phyloP scores from a whole-genome alignment of 148 eudicot species.

The Rhododendron griersonianum region DNA sequence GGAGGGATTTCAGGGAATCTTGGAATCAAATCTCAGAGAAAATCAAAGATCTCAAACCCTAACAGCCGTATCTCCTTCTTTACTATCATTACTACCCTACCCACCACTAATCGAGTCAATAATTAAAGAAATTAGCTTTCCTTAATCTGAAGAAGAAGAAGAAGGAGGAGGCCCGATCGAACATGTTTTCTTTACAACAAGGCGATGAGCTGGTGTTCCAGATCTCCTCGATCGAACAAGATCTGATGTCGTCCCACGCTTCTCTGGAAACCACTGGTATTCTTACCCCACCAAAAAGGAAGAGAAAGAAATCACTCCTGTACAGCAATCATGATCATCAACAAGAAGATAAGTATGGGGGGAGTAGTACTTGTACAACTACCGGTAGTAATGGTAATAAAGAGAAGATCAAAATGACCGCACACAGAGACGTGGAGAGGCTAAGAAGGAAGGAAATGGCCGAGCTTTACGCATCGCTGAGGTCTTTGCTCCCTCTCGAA shows the following conservation, averaged over 20 bases:
- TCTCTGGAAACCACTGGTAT: conserved; percentile 1
- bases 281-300: not conserved
- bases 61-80: conserved; percentile 3
- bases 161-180: not conserved
- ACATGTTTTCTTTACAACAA: conserved; percentile 23
- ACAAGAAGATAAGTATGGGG: not conserved
- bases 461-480: conserved; percentile 44
- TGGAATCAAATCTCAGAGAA: not conserved
- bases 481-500: conserved; percentile 63
- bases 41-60: not conserved
- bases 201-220: conserved; percentile 15
- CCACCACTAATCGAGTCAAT: not conserved
- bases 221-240: conserved; percentile 9
- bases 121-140: not conserved
- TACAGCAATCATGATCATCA: not conserved
- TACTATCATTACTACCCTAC: not conserved
- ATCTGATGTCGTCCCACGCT: conserved; percentile 9
- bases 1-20: not conserved
- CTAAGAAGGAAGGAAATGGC: conserved; percentile 84
- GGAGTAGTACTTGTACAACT: not conserved
- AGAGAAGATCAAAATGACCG: conserved; percentile 16
- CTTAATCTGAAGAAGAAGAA: not conserved
- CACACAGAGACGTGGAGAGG: conserved; percentile 62
- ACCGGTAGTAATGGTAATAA: not conserved
- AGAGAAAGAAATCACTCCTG: not conserved